phyloP scores from a whole-genome alignment of 495 filamentous ascomycete species.

The Aspergillus funiculosus region DNA sequence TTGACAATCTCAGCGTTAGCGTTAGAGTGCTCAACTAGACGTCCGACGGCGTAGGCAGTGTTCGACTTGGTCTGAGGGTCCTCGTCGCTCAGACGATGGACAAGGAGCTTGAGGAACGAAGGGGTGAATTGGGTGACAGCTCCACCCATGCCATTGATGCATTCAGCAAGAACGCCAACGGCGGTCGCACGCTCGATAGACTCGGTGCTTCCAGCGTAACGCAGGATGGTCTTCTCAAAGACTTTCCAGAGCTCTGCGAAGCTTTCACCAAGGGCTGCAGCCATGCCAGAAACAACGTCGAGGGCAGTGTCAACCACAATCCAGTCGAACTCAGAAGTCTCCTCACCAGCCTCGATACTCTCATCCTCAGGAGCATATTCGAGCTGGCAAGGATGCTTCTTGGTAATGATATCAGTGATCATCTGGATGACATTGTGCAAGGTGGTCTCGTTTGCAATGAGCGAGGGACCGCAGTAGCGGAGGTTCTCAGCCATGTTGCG shows the following conservation, averaged over 20 bases:
- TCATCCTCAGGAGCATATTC: conserved; percentile 74
- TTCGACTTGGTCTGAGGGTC: conserved; percentile 92
- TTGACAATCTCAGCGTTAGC: conserved; percentile 65
- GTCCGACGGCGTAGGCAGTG: conserved; percentile 81
- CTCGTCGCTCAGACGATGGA: conserved; percentile 84
- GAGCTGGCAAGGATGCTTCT: conserved; percentile 86
- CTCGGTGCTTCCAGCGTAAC: conserved; percentile 79
- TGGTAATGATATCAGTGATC: conserved; percentile 68
- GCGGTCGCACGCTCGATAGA: conserved; percentile 79
- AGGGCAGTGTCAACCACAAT: conserved; percentile 89
- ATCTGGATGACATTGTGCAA: conserved; percentile 63
- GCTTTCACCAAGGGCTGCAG: conserved; percentile 70
- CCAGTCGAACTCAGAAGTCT: conserved; percentile 96
- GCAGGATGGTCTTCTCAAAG: conserved; percentile 83
- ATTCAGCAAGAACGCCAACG: conserved; percentile 89
- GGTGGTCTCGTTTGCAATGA: conserved; percentile 61
- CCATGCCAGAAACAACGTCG: conserved; percentile 78
- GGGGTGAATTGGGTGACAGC: conserved; percentile 71
- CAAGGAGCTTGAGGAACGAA: conserved; percentile 68
- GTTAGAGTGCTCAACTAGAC: conserved; percentile 73
- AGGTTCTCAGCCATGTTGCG: conserved; percentile 88
- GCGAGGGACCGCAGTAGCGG: conserved; percentile 83
- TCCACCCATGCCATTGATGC: conserved; percentile 75
- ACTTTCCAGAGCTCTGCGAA: conserved; percentile 88
- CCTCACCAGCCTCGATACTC: conserved; percentile 62